Percentiles rank a stretch among this genome's conserved stretches.
phyloP scores from a whole-genome alignment of 2,329 filamentous ascomycete species.

The Colletotrichum spinosum region DNA sequence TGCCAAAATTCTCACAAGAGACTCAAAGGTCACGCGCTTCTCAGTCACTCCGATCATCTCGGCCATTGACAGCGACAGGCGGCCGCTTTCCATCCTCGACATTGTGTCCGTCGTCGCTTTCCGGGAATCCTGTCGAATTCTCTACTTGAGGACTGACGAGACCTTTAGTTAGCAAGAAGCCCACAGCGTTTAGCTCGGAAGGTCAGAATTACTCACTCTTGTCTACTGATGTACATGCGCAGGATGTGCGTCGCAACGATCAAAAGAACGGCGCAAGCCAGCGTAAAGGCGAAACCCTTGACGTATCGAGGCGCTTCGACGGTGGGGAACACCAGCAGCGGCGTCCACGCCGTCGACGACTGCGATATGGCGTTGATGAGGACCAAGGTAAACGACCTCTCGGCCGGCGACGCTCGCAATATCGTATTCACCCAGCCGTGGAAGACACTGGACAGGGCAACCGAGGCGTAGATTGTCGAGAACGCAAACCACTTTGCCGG shows the following conservation, averaged over 20 bases:
- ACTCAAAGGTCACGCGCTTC: background rate
- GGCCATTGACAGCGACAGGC: background rate
- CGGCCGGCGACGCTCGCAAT: constrained; percentile 19
- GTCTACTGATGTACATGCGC: constrained; percentile 23
- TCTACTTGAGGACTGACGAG: constrained; percentile 19
- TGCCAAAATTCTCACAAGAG: too few species aligned
- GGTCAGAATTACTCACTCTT: constrained; percentile 15
- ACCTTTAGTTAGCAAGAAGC: background rate
- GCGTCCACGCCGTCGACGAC: constrained; percentile 67
- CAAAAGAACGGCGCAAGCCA: constrained; percentile 23
- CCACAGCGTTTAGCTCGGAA: too few species aligned
- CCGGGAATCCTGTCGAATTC: constrained; percentile 17
- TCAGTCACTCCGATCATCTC: constrained; percentile 3
- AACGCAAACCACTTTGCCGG: constrained; percentile 65
- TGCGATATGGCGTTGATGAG: constrained; percentile 56
- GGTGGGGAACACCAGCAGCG: constrained; percentile 61
- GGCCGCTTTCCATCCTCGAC: constrained; percentile 11
- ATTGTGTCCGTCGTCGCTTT: constrained; percentile 4
- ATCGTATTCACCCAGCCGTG: constrained; percentile 33
- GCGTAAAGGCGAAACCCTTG: constrained; percentile 57
- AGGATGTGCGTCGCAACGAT: constrained; percentile 25
- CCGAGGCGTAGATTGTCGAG: constrained; percentile 46
- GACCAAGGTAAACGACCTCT: constrained; percentile 28
- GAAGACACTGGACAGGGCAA: constrained; percentile 27
- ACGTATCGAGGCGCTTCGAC: constrained; percentile 56